Percentiles rank a stretch among this genome's conserved stretches.
These are phyloP conservation scores for Endocalyx cinctus DNA, from an alignment of 2,329 filamentous ascomycete genomes.

Conservation along the genomic window DNA sequence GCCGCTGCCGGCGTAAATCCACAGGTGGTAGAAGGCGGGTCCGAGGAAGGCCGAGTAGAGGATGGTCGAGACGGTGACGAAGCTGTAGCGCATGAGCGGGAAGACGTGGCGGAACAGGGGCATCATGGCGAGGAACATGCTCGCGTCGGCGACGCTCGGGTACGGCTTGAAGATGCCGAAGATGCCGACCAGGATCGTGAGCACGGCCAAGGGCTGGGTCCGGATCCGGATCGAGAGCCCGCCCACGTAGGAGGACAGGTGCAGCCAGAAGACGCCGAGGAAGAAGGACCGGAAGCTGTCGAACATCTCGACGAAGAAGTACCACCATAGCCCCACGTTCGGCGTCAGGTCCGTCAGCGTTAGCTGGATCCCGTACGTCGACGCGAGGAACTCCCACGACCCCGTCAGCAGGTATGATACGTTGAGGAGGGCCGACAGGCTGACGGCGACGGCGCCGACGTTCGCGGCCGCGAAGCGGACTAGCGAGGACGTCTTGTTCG, in stretches of 20 bases:
- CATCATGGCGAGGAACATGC: conserved; percentile 76
- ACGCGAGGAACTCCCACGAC: conserved; percentile 82
- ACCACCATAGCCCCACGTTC: conserved; percentile 98
- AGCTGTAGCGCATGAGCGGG: conserved; percentile 89
- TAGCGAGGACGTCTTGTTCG: conserved; percentile 29
- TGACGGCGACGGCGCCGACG: conserved; percentile 46
- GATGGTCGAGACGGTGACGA: conserved; percentile 76
- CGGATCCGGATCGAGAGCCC: conserved; percentile 80
- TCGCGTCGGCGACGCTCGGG: conserved; percentile 85
- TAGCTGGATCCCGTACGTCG: conserved; percentile 90
- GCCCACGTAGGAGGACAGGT: conserved; percentile 83
- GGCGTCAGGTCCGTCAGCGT: conserved; percentile 88
- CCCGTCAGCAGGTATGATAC: conserved; percentile 71
- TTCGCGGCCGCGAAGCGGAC: conserved; percentile 51
- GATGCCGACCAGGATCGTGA: conserved; percentile 80
- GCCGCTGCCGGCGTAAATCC: conserved; percentile 96
- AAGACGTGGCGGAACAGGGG: conserved; percentile 89
- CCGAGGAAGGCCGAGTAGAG: conserved; percentile 86
- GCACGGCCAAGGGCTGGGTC: conserved; percentile 78
- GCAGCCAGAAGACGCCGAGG: conserved; percentile 95
- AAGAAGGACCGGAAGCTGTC: conserved; percentile 97
- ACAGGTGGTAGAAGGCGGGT: conserved; percentile 92
- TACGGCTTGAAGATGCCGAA: conserved; percentile 97
- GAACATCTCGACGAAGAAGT: conserved; percentile 99
- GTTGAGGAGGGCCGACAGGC: conserved; percentile 58